Conservation (phyloP, 1,284 basidiomycete species). For the Moesziomyces parantarcticus region DNA sequence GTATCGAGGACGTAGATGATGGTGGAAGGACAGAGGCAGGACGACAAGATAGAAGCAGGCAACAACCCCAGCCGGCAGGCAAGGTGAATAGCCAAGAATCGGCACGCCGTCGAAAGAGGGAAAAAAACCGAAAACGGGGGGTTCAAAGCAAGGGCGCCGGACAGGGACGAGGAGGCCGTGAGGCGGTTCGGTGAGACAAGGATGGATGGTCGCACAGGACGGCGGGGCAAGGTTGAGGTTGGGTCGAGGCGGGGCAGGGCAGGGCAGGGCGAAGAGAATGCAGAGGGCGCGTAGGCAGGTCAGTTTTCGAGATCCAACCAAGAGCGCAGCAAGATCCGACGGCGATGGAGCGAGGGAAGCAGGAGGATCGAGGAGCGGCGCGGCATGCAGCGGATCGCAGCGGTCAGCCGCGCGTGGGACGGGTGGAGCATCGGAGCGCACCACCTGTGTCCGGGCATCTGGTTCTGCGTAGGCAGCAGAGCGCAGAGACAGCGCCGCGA, state of each 20-base stretch:
- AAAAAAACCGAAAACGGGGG: neutral
- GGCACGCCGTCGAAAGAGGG: constrained; percentile 2
- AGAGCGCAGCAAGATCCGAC: neutral
- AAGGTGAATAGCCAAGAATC: neutral
- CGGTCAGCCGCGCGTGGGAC: too few species aligned
- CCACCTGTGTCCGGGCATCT: neutral
- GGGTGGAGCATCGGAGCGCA: neutral
- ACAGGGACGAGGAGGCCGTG: neutral
- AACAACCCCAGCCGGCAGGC: neutral
- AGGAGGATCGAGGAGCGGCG: neutral
- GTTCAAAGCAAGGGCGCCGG: neutral
- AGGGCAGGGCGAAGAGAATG: neutral
- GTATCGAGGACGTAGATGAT: constrained; percentile 6
- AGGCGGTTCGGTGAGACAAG: neutral
- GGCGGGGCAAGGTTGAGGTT: too few species aligned
- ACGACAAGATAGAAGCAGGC: neutral
- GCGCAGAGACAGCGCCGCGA: too few species aligned
- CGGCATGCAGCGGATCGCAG: neutral
- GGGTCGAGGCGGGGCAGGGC: too few species aligned
- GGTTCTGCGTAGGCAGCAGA: neutral
- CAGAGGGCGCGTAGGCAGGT: neutral
- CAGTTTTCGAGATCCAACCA: neutral
- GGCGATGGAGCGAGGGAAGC: neutral
- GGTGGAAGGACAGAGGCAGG: neutral
- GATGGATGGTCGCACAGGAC: too few species aligned